These are phyloP conservation scores for Globisporangium paddicum DNA, from an alignment of 352 stramenopile species.

Conservation along the genomic window DNA sequence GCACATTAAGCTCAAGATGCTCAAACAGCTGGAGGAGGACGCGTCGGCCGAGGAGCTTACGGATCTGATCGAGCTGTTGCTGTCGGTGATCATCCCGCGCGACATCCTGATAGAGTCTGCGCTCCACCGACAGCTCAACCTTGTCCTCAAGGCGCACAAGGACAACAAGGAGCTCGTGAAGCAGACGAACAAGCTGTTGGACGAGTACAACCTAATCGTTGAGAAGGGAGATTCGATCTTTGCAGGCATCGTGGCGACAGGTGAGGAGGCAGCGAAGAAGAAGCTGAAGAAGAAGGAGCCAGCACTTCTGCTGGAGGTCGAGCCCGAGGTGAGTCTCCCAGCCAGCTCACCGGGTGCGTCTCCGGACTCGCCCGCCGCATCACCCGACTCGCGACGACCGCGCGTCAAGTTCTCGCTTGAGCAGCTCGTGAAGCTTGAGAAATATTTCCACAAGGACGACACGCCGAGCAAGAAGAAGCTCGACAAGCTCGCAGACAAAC, in stretches of 20 bases:
- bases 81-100: conserved; percentile 72
- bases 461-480: conserved; percentile 75
- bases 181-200: conserved; percentile 72
- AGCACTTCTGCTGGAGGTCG: conserved; percentile 44
- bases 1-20: conserved; percentile 83
- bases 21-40: conserved; percentile 82
- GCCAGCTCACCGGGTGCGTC: conserved; percentile 41
- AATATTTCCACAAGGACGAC: conserved; percentile 81
- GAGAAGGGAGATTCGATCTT: conserved; percentile 30
- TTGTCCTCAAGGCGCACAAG: conserved; percentile 74
- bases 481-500: conserved; percentile 66
- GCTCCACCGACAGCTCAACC: conserved; percentile 67
- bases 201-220: conserved; percentile 76
- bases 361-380: conserved; percentile 62
- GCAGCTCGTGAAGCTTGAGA: conserved; percentile 76
- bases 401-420: conserved; percentile 76
- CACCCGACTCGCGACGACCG: conserved; percentile 53
- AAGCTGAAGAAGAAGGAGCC: conserved; percentile 43
- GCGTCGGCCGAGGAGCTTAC: conserved; percentile 71
- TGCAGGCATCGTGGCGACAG: conserved; percentile 5
- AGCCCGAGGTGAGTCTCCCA: conserved; percentile 44
- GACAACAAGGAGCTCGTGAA: conserved; percentile 86
- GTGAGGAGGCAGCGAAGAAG: conserved; percentile 16
- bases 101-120: conserved; percentile 73
- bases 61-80: conserved; percentile 75